Evolutionary conservation across 805 yeast genomes (phyloP).

Genomic region (Ogataea paraovalis): DNA sequence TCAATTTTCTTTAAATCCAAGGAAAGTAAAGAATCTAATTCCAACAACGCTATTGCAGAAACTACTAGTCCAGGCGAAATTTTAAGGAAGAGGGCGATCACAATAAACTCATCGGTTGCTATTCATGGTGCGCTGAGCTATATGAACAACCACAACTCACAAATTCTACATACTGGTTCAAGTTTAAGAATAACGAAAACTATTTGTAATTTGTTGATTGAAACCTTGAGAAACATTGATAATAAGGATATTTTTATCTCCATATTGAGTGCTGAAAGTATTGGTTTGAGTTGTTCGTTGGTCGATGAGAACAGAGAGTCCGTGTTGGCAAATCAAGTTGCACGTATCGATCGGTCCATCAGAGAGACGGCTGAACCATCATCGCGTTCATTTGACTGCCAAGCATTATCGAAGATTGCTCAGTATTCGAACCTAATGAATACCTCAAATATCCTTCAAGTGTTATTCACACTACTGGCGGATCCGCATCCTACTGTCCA

Average conservation of each 20-base stretch:
- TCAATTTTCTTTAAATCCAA: slow-evolving; percentile 40
- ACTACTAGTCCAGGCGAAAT: slow-evolving; percentile 11
- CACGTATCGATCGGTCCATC: slow-evolving; percentile 58
- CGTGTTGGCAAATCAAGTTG: slow-evolving; percentile 37
- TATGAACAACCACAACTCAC: slow-evolving; percentile 22
- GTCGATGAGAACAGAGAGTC: slow-evolving; percentile 22
- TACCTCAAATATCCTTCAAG: slow-evolving; percentile 47
- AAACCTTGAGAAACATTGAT: slow-evolving; percentile 25
- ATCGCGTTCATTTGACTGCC: slow-evolving; percentile 54
- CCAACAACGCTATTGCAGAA: slow-evolving; percentile 7
- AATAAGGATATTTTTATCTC: slow-evolving; percentile 19
- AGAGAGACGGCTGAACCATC: slow-evolving; percentile 63
- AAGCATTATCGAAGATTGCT: slow-evolving; percentile 36
- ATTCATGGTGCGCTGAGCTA: slow-evolving; percentile 47
- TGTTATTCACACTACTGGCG: slow-evolving; percentile 52
- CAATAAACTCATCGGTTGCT: slow-evolving; percentile 61
- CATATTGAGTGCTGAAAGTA: slow-evolving; percentile 29
- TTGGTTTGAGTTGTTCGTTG: slow-evolving; percentile 29
- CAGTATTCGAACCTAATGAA: slow-evolving; percentile 28
- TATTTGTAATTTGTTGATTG: slow-evolving; percentile 23
- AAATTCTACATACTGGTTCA: slow-evolving; percentile 3
- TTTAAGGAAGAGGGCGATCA: slow-evolving; percentile 42
- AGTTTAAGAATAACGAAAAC: slow-evolving; percentile 20
- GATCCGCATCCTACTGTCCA: slow-evolving; percentile 90
- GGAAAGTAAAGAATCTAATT: slow-evolving; percentile 13